Conservation (phyloP, 257 asterid genomes). For the Solanum bulbocastanum region DNA sequence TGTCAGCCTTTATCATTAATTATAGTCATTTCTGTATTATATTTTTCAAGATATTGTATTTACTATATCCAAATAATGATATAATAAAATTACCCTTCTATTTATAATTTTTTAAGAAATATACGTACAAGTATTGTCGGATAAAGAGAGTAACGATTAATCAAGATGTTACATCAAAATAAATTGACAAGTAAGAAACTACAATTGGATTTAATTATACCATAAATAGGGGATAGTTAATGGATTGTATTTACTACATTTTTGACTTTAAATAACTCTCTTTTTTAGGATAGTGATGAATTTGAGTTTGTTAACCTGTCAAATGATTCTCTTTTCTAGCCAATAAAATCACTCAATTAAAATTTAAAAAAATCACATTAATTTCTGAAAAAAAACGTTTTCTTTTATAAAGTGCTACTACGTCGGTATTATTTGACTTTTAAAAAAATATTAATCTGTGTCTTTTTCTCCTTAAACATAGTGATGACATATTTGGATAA, state of each 20-base stretch:
- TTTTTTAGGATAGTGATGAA: background rate
- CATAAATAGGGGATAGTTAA: background rate
- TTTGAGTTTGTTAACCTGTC: background rate
- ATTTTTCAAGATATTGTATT: too few relatives aligned
- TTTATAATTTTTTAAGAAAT: too few relatives aligned
- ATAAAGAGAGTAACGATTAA: too few relatives aligned
- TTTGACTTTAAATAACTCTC: background rate
- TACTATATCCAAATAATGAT: too few relatives aligned
- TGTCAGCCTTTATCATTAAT: too few relatives aligned
- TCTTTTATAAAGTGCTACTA: too few relatives aligned
- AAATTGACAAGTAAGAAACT: background rate
- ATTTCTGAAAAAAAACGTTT: background rate
- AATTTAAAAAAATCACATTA: too few relatives aligned
- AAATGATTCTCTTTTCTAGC: background rate
- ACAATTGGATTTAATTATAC: background rate
- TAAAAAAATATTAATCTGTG: background rate
- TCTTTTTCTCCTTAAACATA: background rate
- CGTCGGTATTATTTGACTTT: background rate
- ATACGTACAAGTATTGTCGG: rapidly evolving
- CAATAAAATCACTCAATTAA: background rate
- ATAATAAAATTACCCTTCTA: too few relatives aligned
- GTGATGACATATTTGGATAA: background rate
- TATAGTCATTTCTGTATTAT: too few relatives aligned
- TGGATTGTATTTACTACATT: background rate
- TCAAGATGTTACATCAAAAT: too few relatives aligned